Base-by-base conservation (phyloP, 805 yeast genomes). In the Candida ficus region DNA sequence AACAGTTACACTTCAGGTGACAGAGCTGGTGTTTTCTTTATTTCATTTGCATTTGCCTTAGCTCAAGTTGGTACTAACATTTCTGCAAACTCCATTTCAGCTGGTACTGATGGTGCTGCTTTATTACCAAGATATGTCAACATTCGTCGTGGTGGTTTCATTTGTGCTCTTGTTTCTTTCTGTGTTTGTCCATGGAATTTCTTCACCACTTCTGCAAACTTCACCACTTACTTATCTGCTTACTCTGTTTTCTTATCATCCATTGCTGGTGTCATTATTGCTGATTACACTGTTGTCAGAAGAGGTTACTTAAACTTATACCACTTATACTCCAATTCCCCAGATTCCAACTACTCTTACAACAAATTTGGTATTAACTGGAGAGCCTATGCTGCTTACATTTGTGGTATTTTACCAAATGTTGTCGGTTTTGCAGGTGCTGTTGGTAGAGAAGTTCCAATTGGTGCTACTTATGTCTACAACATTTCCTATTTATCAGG, bases 351-450 rank as follows among this genome's bases (percentile, higher is more conserved):
- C 41, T 89, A 88, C 64, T 73, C 72, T 63, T 87, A 75, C 63
- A 71, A 74, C 53, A 62, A 54, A 23, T 62, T 67, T 35, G 96
- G 96, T 29, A 52, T 76, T 60, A 86, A 87, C 58, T 85, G 95
- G 93, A 72, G 95, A 59, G 96, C 91, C 2, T 79, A 76, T 49
- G 76, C 71, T 25, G 93, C 95, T 1, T 88, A 88, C 58, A 59
- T 88, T 48, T 71, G 80, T 49, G 95, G 95, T 41, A 80, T 89
- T 44, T 66, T 78, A 27, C 93, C 95, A 35, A 88, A 87, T 54
- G 80, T 88, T 55, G 83, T 83, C 17, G 96, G 96, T 2, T 88
- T 88, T 52, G 91, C 82, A 7, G 88, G 95, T 47, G 88, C 89
- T 9, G 78, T 85, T 19, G 85, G 81, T 29, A 74, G 79, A n/a